A percentile compares a stretch with the other conserved stretches of the same genome.
Evolutionary conservation across 805 yeast genomes (phyloP).

Genomic region (Candida ipomoeae): DNA sequence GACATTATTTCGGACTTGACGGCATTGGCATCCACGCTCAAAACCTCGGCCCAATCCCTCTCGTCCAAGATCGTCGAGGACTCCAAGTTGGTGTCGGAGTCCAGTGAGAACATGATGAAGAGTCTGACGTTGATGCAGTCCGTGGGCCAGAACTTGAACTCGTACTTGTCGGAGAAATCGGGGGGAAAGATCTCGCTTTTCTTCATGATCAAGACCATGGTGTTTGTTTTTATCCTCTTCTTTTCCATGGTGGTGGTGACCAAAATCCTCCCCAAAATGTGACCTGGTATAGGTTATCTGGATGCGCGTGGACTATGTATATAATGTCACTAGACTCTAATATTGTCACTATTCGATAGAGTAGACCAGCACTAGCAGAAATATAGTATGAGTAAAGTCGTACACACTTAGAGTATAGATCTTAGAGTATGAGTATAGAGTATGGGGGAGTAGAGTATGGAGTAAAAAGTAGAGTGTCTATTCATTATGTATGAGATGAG

Average conservation of each 20-base stretch:
- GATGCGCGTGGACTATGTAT: not conserved
- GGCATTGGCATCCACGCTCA: conserved; percentile 45
- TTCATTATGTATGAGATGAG: no score
- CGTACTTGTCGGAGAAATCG: conserved; percentile 34
- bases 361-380: no score
- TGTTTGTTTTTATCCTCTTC: conserved; percentile 24
- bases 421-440: no score
- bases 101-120: conserved; percentile 32
- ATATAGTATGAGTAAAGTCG: no score
- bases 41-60: conserved; percentile 42
- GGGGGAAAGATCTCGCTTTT: conserved; percentile 40
- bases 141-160: conserved; percentile 34
- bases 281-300: not conserved
- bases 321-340: no score
- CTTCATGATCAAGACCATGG: conserved; percentile 32
- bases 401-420: no score
- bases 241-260: conserved; percentile 31
- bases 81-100: conserved; percentile 27
- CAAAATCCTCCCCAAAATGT: conserved; percentile 36
- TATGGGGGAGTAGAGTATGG: no score
- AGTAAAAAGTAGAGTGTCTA: no score
- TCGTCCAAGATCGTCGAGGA: conserved; percentile 37
- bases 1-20: conserved; percentile 46
- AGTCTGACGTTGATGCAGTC: conserved; percentile 19
- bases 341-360: no score